Base-by-base conservation (phyloP, 352 stramenopile species). In the Phytophthora capsici region DNA sequence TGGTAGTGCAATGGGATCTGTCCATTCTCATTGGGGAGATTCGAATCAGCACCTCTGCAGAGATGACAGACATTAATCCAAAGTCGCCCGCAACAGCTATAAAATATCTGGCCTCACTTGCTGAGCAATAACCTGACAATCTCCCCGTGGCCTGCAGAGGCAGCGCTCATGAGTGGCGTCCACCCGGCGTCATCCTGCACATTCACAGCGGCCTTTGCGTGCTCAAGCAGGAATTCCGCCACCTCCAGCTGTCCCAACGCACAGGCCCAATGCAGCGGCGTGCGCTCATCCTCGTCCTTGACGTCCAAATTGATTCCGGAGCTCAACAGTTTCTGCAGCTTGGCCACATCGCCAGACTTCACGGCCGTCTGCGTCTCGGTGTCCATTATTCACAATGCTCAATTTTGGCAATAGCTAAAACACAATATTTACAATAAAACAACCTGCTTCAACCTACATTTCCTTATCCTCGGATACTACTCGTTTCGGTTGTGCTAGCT, bases 1-100 rank as follows among this genome's bases (percentile, higher is more conserved):
- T 93, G 82, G 69, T 93, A 91, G 46, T 93, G 84, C 55, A 93
- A 63, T 6, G 84, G 74, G 40, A 91, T 76, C 58, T 93, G 84
- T 46, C 78, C 82, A 40, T 89, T 91, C 36, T 89, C 80, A 37
- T 93, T 93, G 50, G 72, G 52, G 20, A 90, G 61, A 53, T 93
- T 91, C 3, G 82, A 76, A 52, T 91, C 69, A 1, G 82, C 84
- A 14, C 80, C 78, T 61, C 84, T 51, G 20, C 34, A 22, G 37
- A 47, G 26, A 66, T 26, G 40, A 49, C 30, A 59, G 22, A 40
- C 17, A 54, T 30, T 13, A 12, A 44, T 55, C 12, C 28, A 34
- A 14, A 34, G 6, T 30, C 26, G 26, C 28, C 28, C 8, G 4
- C 28, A 34, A 34, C 28, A 34, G 8, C 8, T 14, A 4, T 7